Conservation (phyloP, 2,329 filamentous ascomycete genomes). For the Colletotrichum falcatum region DNA sequence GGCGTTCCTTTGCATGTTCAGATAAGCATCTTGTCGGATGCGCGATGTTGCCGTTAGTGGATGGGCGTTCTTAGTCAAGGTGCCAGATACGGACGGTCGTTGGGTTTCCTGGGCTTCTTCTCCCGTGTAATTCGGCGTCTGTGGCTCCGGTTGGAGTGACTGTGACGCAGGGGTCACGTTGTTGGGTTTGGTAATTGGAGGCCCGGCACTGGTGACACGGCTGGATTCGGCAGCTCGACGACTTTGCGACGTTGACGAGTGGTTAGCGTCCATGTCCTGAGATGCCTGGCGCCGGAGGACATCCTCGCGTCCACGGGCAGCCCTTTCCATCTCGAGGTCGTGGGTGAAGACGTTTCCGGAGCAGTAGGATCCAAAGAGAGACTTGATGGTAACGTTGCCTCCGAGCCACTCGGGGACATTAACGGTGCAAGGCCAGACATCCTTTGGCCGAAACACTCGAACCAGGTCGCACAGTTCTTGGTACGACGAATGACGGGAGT, state of each 20-base stretch:
- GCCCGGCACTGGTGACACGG: background rate
- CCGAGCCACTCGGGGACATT: conserved; percentile 71
- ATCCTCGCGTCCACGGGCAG: conserved; percentile 30
- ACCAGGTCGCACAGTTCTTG: conserved; percentile 81
- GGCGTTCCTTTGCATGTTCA: conserved; percentile 48
- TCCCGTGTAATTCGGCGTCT: no score
- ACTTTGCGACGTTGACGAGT: background rate
- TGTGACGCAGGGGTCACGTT: background rate
- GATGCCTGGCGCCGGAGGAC: conserved; percentile 17
- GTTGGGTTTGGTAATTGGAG: no score
- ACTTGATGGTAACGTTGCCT: conserved; percentile 70
- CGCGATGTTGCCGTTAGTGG: conserved; percentile 40
- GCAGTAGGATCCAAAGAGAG: conserved; percentile 79
- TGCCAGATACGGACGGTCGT: background rate
- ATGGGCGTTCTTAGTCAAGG: no score
- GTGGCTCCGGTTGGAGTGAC: background rate
- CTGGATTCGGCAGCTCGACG: background rate
- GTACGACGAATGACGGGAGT: conserved; percentile 91
- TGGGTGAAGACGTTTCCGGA: conserved; percentile 71
- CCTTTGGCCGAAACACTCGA: conserved; percentile 74
- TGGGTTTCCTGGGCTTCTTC: background rate
- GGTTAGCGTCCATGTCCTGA: conserved; percentile 7
- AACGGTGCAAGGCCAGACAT: conserved; percentile 87
- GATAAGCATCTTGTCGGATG: conserved; percentile 50
- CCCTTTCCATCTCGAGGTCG: conserved; percentile 68